Base-by-base conservation (phyloP, 2,329 filamentous ascomycete species). In the Coccinonectria pachysandricola region DNA sequence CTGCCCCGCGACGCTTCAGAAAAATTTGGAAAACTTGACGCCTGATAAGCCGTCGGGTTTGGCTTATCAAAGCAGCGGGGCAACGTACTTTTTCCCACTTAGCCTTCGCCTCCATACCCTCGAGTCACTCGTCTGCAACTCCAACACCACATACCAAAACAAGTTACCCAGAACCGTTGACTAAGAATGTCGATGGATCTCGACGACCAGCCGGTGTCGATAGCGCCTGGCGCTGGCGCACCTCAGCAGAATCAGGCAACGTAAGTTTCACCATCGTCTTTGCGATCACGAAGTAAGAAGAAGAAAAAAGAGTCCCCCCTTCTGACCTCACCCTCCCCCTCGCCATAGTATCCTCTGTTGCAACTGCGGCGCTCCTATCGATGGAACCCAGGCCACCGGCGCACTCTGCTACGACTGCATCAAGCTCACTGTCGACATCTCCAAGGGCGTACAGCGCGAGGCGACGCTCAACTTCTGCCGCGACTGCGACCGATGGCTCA, bases 361-460 rank as follows among this genome's bases (percentile, higher is more conserved):
- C 65, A 94, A 96, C 68, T 98, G 91, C 57, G 91, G 88, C 50
- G 86, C 84, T 34, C 79, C 88, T 19, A 94, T 98, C 48, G 87
- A 95, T 57, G 91, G 91, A 56, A 94, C 86, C 11, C 75, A 76
- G 9, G 69, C 83, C 14, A 78, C 81, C 27, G 86, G 86, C 36
- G 87, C 91, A 20, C 77, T 95, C 31, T 98, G 91, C 63, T 85
- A 85, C 56, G 88, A 96, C 65, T 96, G 91, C 57, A 76, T 96
- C 52, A 94, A 93, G 56, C 73, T 92, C 43, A 92, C 86, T 24
- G 75, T 92, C 58, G 91, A 98, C 59, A 88, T 95, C 43, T 92
- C 87, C 14, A 68, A 80, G 51, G 86, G 85, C 34, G 87, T 96
- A 39, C 88, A 86, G 57, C 75, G 87, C 52, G 91, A 98, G 57